These are phyloP conservation scores for Streptanthus diversifolius DNA, from an alignment of 345 rosid species.

Conservation along the genomic window DNA sequence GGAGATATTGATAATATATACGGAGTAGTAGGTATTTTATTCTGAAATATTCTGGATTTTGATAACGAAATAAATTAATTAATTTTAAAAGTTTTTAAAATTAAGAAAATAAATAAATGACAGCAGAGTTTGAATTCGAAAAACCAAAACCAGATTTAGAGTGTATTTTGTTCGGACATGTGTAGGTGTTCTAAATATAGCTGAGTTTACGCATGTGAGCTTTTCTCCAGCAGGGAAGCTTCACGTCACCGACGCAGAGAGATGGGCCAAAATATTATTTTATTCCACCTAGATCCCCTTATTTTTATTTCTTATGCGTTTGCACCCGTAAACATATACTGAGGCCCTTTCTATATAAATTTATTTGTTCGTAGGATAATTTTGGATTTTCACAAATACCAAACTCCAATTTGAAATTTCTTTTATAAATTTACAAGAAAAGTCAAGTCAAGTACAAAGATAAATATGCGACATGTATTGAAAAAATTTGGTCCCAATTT, in stretches of 20 bases:
- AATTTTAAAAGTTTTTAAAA: neutral
- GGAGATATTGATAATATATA: slow-evolving; percentile 13
- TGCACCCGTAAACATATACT: neutral
- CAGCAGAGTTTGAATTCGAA: slow-evolving; percentile 17
- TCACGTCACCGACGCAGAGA: slow-evolving; percentile 31
- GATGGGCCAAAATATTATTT: slow-evolving; percentile 2
- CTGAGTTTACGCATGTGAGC: slow-evolving; percentile 23
- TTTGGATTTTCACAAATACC: neutral
- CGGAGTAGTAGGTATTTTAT: neutral
- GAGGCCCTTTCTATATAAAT: neutral
- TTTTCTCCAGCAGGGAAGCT: slow-evolving; percentile 27
- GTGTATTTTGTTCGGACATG: slow-evolving; percentile 27
- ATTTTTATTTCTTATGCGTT: neutral
- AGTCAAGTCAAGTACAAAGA: neutral
- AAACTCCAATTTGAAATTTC: neutral
- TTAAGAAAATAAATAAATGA: neutral
- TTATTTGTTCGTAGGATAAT: neutral
- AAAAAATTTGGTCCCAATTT: slow-evolving; percentile 11
- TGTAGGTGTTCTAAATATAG: slow-evolving; percentile 30
- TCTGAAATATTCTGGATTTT: slow-evolving; percentile 18
- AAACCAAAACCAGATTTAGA: slow-evolving; percentile 11
- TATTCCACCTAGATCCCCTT: slow-evolving; percentile 7
- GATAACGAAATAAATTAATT: neutral
- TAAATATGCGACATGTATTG: slow-evolving; percentile 13
- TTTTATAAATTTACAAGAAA: neutral